Percentiles rank a stretch among this genome's conserved stretches.
phyloP scores from a whole-genome alignment of 306 rosid species.

The Begonia fuchsioides region DNA sequence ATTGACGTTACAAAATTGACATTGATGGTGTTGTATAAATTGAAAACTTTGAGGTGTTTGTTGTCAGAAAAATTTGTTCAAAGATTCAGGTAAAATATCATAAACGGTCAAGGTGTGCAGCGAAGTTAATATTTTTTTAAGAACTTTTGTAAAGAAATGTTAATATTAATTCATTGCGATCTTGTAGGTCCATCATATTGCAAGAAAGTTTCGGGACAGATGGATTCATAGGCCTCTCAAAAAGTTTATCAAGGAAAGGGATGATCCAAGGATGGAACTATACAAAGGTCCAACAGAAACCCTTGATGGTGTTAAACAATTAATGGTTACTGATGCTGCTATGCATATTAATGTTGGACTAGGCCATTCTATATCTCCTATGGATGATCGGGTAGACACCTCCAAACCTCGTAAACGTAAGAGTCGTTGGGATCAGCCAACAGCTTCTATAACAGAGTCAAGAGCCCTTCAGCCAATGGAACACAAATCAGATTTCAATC shows the following conservation, averaged over 20 bases:
- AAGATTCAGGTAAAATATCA: too few relatives aligned
- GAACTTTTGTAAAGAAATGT: too few relatives aligned
- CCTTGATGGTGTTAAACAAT: slow-evolving; percentile 36
- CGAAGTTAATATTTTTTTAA: too few relatives aligned
- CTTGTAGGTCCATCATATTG: slow-evolving; percentile 91
- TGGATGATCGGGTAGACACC: slow-evolving; percentile 22
- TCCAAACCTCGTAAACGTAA: slow-evolving; percentile 68
- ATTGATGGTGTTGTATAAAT: too few relatives aligned
- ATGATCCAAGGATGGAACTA: slow-evolving; percentile 43
- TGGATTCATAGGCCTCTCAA: slow-evolving; percentile 60
- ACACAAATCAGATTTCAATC: slow-evolving; percentile 19
- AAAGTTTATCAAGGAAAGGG: slow-evolving; percentile 54
- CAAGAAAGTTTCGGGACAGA: slow-evolving; percentile 86
- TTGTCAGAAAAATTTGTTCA: too few relatives aligned
- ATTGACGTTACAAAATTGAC: too few relatives aligned
- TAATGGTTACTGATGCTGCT: slow-evolving; percentile 19
- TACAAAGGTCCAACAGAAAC: slow-evolving; percentile 51
- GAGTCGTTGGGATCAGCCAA: slow-evolving; percentile 98
- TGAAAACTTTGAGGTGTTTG: too few relatives aligned
- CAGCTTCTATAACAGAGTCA: slow-evolving; percentile 29
- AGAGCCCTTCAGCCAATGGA: slow-evolving; percentile 22
- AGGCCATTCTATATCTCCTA: slow-evolving; percentile 25
- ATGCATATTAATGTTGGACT: slow-evolving; percentile 34
- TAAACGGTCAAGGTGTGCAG: too few relatives aligned
- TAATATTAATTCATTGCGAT: slow-evolving; percentile 12